These are phyloP conservation scores for Talaromyces sp. DNA, from an alignment of 2,329 filamentous ascomycete species.

Conservation along the genomic window DNA sequence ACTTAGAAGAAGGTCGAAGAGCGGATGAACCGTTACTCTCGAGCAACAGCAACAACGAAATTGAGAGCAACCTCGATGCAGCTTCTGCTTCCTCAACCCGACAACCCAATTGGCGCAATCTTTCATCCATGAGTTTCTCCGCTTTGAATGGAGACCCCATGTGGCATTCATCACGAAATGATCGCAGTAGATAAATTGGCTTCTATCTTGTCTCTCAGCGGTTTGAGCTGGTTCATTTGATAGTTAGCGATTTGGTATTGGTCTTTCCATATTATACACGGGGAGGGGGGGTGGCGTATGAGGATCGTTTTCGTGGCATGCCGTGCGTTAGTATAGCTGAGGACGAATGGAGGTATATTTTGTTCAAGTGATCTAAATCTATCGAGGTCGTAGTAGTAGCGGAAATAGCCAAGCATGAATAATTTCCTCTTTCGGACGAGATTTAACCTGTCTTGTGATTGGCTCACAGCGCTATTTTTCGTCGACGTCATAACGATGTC, in stretches of 20 bases:
- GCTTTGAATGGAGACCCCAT: conserved; percentile 46
- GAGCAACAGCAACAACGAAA: background rate
- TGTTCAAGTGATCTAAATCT: background rate
- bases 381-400: background rate
- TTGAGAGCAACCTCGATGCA: conserved; percentile 18
- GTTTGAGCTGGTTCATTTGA: conserved; percentile 6
- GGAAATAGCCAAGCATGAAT: background rate
- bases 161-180: conserved; percentile 40
- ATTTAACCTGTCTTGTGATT: background rate
- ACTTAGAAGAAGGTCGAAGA: conserved; percentile 42
- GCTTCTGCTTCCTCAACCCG: conserved; percentile 26
- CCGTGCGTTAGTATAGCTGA: background rate
- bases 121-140: conserved; percentile 44
- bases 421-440: background rate
- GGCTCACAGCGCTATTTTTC: background rate
- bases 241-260: conserved; percentile 18
- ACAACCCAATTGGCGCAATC: conserved; percentile 42
- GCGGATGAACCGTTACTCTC: conserved; percentile 34
- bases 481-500: conserved; percentile 1
- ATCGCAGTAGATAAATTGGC: conserved; percentile 35
- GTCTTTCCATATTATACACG: conserved; percentile 16
- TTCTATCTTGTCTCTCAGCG: background rate
- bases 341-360: background rate
- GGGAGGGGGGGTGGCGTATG: background rate
- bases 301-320: background rate